Base-by-base conservation (phyloP, 2,329 filamentous ascomycete species). In the Cercospora nicotianae region DNA sequence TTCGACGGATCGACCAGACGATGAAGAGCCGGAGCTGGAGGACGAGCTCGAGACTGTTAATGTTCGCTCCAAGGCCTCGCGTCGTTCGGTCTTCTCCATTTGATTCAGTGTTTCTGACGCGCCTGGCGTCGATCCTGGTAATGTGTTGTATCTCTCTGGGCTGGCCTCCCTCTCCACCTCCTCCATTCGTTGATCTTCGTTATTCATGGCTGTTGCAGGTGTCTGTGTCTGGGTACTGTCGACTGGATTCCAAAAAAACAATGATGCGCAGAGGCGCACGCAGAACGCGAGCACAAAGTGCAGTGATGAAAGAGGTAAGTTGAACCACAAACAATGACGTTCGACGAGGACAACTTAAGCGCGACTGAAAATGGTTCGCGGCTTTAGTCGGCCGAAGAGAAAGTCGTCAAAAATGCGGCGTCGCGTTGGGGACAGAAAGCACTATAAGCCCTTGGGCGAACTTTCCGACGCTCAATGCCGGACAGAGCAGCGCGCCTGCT, bases 111-210 rank as follows among this genome's bases (percentile, higher is more conserved):
- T 63, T 30, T 66, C 58, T 59, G 51, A 86, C 85, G 73, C 83
- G 76, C 76, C 83, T 86, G 45, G 80, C 20, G 68, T 67, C 48
- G 48, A 53, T 57, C 67, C 62, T 65, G 64, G 18, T 36, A 65
- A 58, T 33, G 67, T 39, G 39, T 61, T 64, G 61, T 76, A 80
- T 64, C 77, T 77, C 55, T 78, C 75, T 18, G 81, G 83, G 60
- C 81, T 83, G 64, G 88, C 87, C 71, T 85, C 85, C 67, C 78
- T 80, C 75, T 90, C 88, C 42, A 85, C 85, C 36, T 79, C 81
- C 69, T 81, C 77, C 74, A 90, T 77, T 70, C 85, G 82, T 68
- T 81, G 81, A 76, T 90, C 87, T 72, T 87, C 80, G 67, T 81
- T 79, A 76, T 88, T 82, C 80, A 86, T 82, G 61, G 65, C 83